phyloP scores from a whole-genome alignment of 805 yeast species.

The Schwanniomyces pseudopolymorphus region DNA sequence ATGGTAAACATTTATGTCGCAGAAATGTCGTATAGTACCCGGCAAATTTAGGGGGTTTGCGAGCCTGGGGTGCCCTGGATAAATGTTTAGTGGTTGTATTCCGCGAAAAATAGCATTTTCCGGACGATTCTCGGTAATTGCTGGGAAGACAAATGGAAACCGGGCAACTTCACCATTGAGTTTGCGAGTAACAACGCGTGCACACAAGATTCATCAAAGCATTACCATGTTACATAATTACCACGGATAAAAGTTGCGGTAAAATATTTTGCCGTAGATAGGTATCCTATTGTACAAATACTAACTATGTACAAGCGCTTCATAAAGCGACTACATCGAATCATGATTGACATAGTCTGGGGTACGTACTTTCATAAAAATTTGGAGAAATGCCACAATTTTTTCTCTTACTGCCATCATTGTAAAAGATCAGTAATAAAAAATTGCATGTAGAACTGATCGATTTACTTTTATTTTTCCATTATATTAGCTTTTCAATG shows the following conservation, averaged over 20 bases:
- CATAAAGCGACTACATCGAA: too few species aligned
- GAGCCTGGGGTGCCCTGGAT: not conserved
- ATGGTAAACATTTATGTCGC: not conserved
- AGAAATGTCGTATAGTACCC: not conserved
- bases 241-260: not conserved
- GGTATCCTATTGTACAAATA: too few species aligned
- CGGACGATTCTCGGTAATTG: not conserved
- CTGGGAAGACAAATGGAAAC: not conserved
- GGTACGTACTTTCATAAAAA: too few species aligned
- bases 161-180: not conserved
- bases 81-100: not conserved
- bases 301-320: too few species aligned
- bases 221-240: not conserved
- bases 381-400: too few species aligned
- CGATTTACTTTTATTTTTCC: too few species aligned
- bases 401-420: too few species aligned
- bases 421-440: too few species aligned
- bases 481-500: too few species aligned
- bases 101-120: not conserved
- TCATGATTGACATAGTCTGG: too few species aligned
- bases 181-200: not conserved
- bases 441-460: too few species aligned
- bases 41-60: not conserved
- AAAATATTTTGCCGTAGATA: not conserved
- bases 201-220: not conserved